A percentile compares a stretch with the other conserved stretches of the same genome.
Evolutionary conservation across 2,329 filamentous ascomycete genomes (phyloP).

Genomic region (Aspergillus transmontanensis): DNA sequence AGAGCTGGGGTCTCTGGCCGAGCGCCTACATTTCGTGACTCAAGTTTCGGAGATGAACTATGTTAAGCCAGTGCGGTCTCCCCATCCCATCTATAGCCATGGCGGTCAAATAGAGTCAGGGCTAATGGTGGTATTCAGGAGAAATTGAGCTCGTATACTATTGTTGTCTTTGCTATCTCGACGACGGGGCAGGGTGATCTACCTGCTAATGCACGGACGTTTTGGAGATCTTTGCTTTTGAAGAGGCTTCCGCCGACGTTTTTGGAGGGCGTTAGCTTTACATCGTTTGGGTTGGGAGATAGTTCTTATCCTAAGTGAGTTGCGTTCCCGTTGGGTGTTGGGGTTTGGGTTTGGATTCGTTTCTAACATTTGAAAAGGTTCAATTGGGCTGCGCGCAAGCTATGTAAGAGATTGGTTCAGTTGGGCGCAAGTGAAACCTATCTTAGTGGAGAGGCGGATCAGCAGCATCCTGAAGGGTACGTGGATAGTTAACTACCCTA

Average conservation of each 20-base stretch:
- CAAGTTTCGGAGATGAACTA: conserved; percentile 76
- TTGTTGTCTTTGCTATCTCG: conserved; percentile 74
- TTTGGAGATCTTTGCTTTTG: conserved; percentile 84
- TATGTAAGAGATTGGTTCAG: conserved; percentile 80
- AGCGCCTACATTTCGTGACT: conserved; percentile 77
- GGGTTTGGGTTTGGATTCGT: not conserved
- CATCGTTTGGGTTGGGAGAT: conserved; percentile 89
- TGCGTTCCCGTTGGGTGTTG: not conserved
- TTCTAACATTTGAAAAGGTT: conserved; percentile 58
- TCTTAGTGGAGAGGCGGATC: conserved; percentile 82
- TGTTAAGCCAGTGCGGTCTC: conserved; percentile 68
- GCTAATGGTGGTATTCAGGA: conserved; percentile 27
- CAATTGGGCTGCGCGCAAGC: conserved; percentile 89
- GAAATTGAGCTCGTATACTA: conserved; percentile 36
- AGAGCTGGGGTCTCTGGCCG: conserved; percentile 73
- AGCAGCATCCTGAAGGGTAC: conserved; percentile 89
- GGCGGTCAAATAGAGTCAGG: not conserved
- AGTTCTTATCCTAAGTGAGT: conserved; percentile 86
- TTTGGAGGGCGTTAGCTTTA: conserved; percentile 70
- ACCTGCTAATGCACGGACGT: conserved; percentile 75
- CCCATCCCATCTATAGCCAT: not conserved
- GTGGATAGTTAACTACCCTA: conserved; percentile 29
- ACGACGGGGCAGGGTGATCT: conserved; percentile 95
- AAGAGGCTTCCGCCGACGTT: conserved; percentile 74
- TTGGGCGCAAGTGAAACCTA: conserved; percentile 79